A percentile compares a stretch with the other conserved stretches of the same genome.
Conservation (phyloP, 2,329 filamentous ascomycete genomes). For the Alternaria tenuissima region DNA sequence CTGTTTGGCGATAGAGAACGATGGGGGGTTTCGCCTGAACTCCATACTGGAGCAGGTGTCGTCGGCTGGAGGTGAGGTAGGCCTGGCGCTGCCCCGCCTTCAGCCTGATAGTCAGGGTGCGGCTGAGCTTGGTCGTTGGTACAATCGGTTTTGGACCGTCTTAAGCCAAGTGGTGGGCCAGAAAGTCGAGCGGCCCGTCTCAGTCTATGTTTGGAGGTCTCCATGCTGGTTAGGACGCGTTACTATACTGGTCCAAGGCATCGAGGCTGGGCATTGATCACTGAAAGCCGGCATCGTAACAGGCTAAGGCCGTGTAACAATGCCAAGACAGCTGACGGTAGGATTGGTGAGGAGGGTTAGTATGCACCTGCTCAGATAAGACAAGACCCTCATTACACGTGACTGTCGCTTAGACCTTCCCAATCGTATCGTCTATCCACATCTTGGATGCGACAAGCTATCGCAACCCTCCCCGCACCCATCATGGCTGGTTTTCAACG, state of each 20-base stretch:
- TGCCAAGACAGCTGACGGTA: not conserved
- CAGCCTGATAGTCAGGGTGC: not conserved
- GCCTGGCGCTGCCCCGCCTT: not conserved
- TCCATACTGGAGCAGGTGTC: not conserved
- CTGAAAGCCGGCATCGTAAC: not conserved
- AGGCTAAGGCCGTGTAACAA: not conserved
- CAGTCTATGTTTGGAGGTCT: not conserved
- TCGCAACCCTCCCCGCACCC: constrained; percentile 18
- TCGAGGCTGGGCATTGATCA: not conserved
- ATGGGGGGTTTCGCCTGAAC: not conserved
- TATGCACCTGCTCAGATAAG: not conserved
- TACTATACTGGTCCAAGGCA: not conserved
- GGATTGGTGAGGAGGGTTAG: not conserved
- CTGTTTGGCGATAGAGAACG: not conserved
- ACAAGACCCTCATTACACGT: constrained; percentile 8
- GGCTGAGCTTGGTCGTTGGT: not conserved
- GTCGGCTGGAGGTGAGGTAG: not conserved
- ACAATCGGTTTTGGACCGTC: not conserved
- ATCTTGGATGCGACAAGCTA: constrained; percentile 9
- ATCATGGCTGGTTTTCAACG: constrained; percentile 18
- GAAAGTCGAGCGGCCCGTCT: not conserved
- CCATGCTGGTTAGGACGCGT: not conserved
- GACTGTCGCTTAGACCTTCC: constrained; percentile 12
- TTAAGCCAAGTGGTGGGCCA: no score
- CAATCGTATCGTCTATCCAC: constrained; percentile 7